Percentiles rank a stretch among this genome's conserved stretches.
phyloP scores from a whole-genome alignment of 805 yeast genomes.

The Sugiyamaella boreocaroliniensis region DNA sequence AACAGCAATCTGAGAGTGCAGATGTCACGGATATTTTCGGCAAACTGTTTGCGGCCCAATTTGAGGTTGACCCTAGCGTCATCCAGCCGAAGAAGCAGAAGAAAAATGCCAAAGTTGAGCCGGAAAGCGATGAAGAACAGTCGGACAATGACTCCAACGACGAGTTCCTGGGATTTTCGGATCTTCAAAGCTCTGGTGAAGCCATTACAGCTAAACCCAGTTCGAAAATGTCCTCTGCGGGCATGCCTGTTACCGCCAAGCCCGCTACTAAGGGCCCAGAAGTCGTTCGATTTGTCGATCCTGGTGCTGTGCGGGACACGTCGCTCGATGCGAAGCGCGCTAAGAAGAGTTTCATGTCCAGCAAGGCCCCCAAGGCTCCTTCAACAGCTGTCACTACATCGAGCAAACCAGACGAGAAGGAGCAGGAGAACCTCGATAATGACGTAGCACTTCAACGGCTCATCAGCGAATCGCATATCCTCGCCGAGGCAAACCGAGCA shows the following conservation, averaged over 20 bases:
- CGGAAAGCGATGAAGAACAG: not conserved
- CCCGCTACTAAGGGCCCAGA: not conserved
- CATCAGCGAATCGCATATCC: slow-evolving; percentile 61
- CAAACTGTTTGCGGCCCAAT: not conserved
- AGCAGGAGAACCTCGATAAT: slow-evolving; percentile 48
- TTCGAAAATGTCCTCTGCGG: no score
- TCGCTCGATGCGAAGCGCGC: slow-evolving; percentile 1
- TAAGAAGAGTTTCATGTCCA: slow-evolving; percentile 14
- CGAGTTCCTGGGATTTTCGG: not conserved
- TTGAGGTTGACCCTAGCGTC: not conserved
- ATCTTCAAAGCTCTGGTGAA: no score
- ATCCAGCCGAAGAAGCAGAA: not conserved
- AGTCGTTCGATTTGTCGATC: not conserved
- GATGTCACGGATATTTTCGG: not conserved
- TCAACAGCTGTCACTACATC: slow-evolving; percentile 2
- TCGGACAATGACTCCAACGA: no score
- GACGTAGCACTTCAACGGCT: slow-evolving; percentile 64
- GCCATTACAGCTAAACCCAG: not conserved
- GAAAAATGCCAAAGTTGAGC: not conserved
- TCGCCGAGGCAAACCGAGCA: slow-evolving; percentile 27
- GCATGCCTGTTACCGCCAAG: no score
- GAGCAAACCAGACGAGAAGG: slow-evolving; percentile 26
- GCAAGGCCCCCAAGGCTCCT: not conserved
- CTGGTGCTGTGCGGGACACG: not conserved
- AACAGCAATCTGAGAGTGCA: not conserved